A percentile compares a stretch with the other conserved stretches of the same genome.
These are phyloP conservation scores for Suillus decipiens DNA, from an alignment of 768 basidiomycete species.

Conservation along the genomic window DNA sequence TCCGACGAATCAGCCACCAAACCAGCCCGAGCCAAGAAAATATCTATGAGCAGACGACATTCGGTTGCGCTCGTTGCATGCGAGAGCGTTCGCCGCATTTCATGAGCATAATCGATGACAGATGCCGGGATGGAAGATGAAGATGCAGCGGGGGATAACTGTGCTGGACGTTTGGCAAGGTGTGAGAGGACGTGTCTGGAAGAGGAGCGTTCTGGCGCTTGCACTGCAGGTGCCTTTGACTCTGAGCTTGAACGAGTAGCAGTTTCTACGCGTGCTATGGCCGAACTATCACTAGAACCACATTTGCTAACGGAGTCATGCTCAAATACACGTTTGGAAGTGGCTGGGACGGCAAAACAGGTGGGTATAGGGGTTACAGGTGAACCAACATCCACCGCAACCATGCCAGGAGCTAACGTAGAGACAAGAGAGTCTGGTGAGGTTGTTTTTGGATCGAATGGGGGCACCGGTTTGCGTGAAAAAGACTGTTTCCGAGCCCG, in stretches of 20 bases:
- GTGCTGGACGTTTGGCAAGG: slow-evolving; percentile 17
- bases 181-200: slow-evolving; percentile 16
- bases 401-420: slow-evolving; percentile 11
- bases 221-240: slow-evolving; percentile 2
- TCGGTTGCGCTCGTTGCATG: slow-evolving; percentile 77
- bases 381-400: not conserved
- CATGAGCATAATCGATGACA: slow-evolving; percentile 51
- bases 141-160: slow-evolving; percentile 19
- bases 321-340: slow-evolving; percentile 14
- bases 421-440: slow-evolving; percentile 6
- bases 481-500: slow-evolving; percentile 32
- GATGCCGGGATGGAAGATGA: slow-evolving; percentile 26
- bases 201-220: slow-evolving; percentile 17
- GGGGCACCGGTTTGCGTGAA: slow-evolving; percentile 22
- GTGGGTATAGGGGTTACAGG: not conserved
- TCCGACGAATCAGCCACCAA: slow-evolving; percentile 36
- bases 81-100: slow-evolving; percentile 67
- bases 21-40: slow-evolving; percentile 71
- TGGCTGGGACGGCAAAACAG: not conserved
- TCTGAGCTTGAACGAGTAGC: slow-evolving; percentile 8
- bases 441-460: slow-evolving; percentile 20
- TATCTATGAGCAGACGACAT: slow-evolving; percentile 82
- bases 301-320: slow-evolving; percentile 2
- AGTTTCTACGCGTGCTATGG: not conserved
- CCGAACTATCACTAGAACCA: not conserved